Evolutionary conservation across 352 stramenopile genomes (phyloP), one percentile per base, ranked within the genome.

Genomic region (Globisporangium barbulae): DNA sequence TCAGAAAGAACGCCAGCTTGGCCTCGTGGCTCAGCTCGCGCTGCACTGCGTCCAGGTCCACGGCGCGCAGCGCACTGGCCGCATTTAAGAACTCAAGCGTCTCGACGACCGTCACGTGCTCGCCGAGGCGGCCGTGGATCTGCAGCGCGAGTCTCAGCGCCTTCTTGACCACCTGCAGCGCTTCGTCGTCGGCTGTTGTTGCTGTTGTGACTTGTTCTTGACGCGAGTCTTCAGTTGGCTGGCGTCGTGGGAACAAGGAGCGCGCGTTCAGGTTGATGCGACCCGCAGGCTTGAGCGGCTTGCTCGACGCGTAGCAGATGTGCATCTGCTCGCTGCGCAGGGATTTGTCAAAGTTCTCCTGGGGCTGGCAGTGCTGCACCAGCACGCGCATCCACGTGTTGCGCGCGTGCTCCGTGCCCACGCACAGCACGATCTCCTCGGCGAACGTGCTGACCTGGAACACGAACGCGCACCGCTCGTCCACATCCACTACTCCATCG

Each of bases 341-440:
- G 25, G 21, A 15, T 12, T 69, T 70, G 10, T 83, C 73, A 50
- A 83, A 77, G 47, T 90, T 92, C 9, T 58, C 42, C 13, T 73
- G 67, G 21, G 70, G 68, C 17, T 75, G 65, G 60, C 80, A 89
- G n/a, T 83, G 79, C 57, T 91, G 79, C 19, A 78, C 48, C 9
- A 93, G 63, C 19, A 84, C 79, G 44, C 75, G 76, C 30, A 93
- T 68, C 84, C 84, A 93, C 19, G 79, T 68, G 62, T 84, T 78
- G 22, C 82, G 81, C 19, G 82, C 76, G 15, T 83, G 82, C 41
- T 76, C 73, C 12, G 77, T 88, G 21, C 73, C 70, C 19, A 91
- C 75, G 53, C 81, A 91, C n/a, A 93, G 59, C 19, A 90, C 70
- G 47, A 91, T 86, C 67, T 93, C 79, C 53, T 93, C 82, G 0